These are phyloP conservation scores for Backusella tarrabulga DNA, from an alignment of 192 early-diverging fungal genomes.

Conservation along the genomic window DNA sequence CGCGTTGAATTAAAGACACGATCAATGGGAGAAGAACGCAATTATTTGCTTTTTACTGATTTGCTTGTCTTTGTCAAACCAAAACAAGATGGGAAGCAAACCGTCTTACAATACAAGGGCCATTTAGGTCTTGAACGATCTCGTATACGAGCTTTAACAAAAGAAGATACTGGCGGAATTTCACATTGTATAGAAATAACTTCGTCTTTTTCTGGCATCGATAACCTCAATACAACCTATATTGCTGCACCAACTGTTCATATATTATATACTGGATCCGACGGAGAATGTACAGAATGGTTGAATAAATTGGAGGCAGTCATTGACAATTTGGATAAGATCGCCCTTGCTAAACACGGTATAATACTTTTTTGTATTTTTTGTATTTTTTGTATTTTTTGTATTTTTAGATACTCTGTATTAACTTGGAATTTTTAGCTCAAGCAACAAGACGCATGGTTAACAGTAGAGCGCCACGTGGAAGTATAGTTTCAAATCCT, in stretches of 20 bases:
- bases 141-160: constrained; percentile 6
- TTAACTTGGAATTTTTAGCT: not conserved
- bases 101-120: constrained; percentile 25
- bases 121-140: constrained; percentile 19
- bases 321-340: constrained; percentile 19
- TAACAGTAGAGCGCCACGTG: constrained; percentile 5
- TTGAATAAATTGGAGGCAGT: constrained; percentile 17
- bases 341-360: constrained; percentile 1
- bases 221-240: constrained; percentile 19
- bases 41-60: constrained; percentile 30
- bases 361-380: not conserved
- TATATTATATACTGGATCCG: constrained; percentile 12
- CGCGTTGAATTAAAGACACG: constrained; percentile 13
- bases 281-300: constrained; percentile 26
- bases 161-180: constrained; percentile 6
- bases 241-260: constrained; percentile 13
- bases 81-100: constrained; percentile 22
- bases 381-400: not conserved
- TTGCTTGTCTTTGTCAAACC: constrained; percentile 20
- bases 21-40: constrained; percentile 15
- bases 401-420: not conserved
- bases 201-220: constrained; percentile 12
- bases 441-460: constrained; percentile 13
- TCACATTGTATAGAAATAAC: constrained; percentile 24
- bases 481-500: not conserved